Evolutionary conservation across 768 basidiomycete genomes (phyloP), one percentile per base, ranked within the genome.

Genomic region (Lentinula edodes): DNA sequence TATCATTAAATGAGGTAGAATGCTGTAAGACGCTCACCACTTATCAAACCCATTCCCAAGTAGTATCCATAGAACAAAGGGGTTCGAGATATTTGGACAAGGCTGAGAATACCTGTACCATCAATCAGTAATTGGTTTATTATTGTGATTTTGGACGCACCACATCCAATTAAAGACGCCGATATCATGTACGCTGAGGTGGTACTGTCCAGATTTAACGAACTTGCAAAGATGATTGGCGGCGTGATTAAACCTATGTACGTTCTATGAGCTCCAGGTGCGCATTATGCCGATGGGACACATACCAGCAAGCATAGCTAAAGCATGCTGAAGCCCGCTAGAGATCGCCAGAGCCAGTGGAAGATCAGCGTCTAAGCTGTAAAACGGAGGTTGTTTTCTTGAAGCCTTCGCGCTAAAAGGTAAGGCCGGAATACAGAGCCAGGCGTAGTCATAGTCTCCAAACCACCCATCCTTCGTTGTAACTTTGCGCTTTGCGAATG

Each of bases 371-470:
- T 92, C 80, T 6, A 93, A 73, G 2, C 84, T 84, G 65, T 91
- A 93, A 74, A 93, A 93, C 0, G 90, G 90, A 1, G 91, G 87
- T 9, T 71, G 65, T 16, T 74, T 70, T 45, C 28, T 52, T 43
- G 70, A 71, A 35, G 75, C 71, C 12, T 68, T 72, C 23, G 69
- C 70, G 32, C 78, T 70, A 67, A 83, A 90, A 0, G 91, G 91
- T 0, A 91, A 75, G 0, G 76, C 72, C 2, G 91, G 90, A 18
- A 77, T 81, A 69, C 90, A 92, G 59, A 91, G 79, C 81, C 84
- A 88, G 7, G 74, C 80, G 67, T 90, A 93, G 74, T 93, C 84
- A 68, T 92, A 93, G 69, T 88, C 87, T 0, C 91, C 91, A n/a
- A 93, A 61, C 91, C 91, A 93, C 7, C 91, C 90, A 48, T 87